Evolutionary conservation across 768 basidiomycete genomes (phyloP).

Genomic region (Suillus plorans): DNA sequence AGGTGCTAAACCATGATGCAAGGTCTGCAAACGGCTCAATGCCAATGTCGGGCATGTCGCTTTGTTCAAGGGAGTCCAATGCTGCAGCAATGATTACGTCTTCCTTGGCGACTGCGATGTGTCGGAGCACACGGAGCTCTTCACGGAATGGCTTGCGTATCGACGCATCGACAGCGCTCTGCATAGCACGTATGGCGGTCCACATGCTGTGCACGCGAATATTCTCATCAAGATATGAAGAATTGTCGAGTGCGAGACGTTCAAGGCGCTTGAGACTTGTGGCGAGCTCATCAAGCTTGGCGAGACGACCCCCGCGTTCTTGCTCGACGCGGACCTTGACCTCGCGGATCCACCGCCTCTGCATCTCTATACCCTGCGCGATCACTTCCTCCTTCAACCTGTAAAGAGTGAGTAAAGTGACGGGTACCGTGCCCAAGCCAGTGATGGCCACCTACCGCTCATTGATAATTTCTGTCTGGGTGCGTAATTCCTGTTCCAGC

Average conservation of each 20-base stretch:
- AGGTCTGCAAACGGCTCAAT: constrained; percentile 91
- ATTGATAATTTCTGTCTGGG: constrained; percentile 91
- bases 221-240: constrained; percentile 88
- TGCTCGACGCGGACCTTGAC: constrained; percentile 95
- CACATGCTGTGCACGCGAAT: constrained; percentile 89
- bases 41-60: constrained; percentile 74
- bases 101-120: constrained; percentile 68
- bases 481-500: constrained; percentile 79
- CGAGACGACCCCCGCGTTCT: constrained; percentile 92
- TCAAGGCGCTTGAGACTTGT: constrained; percentile 89
- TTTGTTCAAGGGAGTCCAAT: constrained; percentile 65
- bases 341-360: constrained; percentile 94
- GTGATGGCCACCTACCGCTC: constrained; percentile 64
- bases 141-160: constrained; percentile 83
- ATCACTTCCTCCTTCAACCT: constrained; percentile 94
- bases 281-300: constrained; percentile 92
- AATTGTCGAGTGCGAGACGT: constrained; percentile 89
- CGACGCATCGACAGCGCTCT: constrained; percentile 61
- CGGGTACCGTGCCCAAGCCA: constrained; percentile 3
- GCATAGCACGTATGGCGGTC: constrained; percentile 86
- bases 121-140: constrained; percentile 81
- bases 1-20: constrained; percentile 84
- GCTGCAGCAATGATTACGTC: constrained; percentile 66
- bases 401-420: neutral
- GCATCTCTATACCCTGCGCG: constrained; percentile 95